Percentiles rank a stretch among this genome's conserved stretches.
Conservation (phyloP, 306 rosid species). For the Trifolium repens region DNA sequence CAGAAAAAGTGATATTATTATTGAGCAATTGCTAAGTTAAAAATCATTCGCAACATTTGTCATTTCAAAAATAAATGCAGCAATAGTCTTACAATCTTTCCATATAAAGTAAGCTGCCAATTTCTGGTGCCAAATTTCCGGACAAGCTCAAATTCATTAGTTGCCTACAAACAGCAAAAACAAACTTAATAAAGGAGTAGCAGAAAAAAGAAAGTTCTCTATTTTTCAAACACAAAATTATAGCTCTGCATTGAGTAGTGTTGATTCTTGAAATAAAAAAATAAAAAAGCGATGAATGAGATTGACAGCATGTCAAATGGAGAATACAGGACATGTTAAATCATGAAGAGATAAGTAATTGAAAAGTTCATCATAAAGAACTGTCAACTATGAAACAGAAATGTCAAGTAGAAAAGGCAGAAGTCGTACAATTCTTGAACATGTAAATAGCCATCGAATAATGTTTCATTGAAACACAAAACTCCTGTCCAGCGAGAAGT, state of each 20-base stretch:
- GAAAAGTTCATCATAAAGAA: conserved; percentile 13
- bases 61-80: conserved; percentile 16
- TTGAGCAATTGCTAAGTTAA: conserved; percentile 18
- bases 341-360: not conserved
- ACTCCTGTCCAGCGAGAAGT: conserved; percentile 77
- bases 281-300: not conserved
- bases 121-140: conserved; percentile 80
- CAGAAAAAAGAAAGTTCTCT: conserved; percentile 22
- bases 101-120: conserved; percentile 66
- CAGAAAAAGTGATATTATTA: conserved; percentile 20
- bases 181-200: conserved; percentile 24
- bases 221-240: conserved; percentile 26
- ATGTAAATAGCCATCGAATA: conserved; percentile 71
- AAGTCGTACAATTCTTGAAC: conserved; percentile 73
- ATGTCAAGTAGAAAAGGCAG: conserved; percentile 29
- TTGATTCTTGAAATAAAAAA: not conserved
- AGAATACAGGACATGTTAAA: conserved; percentile 22
- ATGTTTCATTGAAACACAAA: conserved; percentile 61
- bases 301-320: conserved; percentile 16
- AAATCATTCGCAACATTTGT: conserved; percentile 8
- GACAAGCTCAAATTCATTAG: conserved; percentile 61
- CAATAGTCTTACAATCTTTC: conserved; percentile 64
- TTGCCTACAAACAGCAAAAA: conserved; percentile 66
- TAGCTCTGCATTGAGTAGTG: conserved; percentile 17
- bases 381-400: conserved; percentile 24